phyloP scores from a whole-genome alignment of 768 basidiomycete genomes.

The Suillus subalutaceus region DNA sequence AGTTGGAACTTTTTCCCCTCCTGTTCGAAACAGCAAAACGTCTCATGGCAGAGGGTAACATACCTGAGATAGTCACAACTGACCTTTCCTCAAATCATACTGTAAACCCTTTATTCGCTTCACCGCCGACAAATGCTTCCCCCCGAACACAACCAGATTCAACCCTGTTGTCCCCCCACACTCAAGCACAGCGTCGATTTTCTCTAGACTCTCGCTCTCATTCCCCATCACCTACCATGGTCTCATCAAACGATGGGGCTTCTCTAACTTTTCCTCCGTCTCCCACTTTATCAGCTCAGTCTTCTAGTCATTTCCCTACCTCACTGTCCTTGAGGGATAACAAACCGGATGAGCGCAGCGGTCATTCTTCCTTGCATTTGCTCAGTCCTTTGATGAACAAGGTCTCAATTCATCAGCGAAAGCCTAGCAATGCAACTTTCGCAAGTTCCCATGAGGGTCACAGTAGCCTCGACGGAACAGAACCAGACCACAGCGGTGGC shows the following conservation, averaged over 20 bases:
- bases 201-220: slow-evolving; percentile 37
- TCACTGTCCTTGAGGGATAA: slow-evolving; percentile 68
- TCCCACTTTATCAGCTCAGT: slow-evolving; percentile 71
- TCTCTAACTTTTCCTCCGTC: slow-evolving; percentile 60
- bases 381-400: slow-evolving; percentile 45
- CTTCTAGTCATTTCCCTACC: slow-evolving; percentile 60
- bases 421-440: slow-evolving; percentile 59
- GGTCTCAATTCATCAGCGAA: slow-evolving; percentile 48
- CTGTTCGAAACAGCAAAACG: not conserved
- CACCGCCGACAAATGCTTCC: not conserved
- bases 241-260: slow-evolving; percentile 47
- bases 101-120: slow-evolving; percentile 13
- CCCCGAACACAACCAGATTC: not conserved
- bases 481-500: slow-evolving; percentile 44
- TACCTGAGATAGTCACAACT: slow-evolving; percentile 39
- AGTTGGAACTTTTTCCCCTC: not conserved
- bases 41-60: slow-evolving; percentile 26
- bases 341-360: slow-evolving; percentile 59
- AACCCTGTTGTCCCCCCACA: slow-evolving; percentile 28
- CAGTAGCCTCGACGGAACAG: slow-evolving; percentile 46
- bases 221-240: slow-evolving; percentile 33
- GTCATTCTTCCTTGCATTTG: slow-evolving; percentile 53
- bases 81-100: slow-evolving; percentile 37
- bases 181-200: slow-evolving; percentile 10
- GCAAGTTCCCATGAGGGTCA: slow-evolving; percentile 45